These are phyloP conservation scores for Pinus taeda DNA, from an alignment of 75 land plant genomes.

Conservation along the genomic window DNA sequence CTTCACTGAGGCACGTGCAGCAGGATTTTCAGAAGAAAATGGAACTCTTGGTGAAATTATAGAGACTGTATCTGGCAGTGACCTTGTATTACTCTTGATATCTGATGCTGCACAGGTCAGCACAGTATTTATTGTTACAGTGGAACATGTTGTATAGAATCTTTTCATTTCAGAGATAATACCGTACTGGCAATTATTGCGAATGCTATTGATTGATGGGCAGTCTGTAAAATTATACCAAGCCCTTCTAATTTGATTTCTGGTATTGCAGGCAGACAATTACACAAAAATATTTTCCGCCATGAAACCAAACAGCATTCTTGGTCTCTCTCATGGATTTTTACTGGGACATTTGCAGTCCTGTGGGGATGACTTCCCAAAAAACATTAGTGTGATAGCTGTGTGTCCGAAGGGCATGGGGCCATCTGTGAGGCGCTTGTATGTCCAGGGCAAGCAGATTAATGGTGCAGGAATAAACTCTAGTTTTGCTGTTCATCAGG, in stretches of 20 bases:
- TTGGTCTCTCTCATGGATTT: conserved; percentile 97
- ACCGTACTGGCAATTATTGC: background rate
- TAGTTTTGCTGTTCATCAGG: conserved; percentile 99
- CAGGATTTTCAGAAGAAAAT: conserved; percentile 91
- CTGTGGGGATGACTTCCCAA: conserved; percentile 73
- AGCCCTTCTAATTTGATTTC: background rate
- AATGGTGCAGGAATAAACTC: conserved; percentile 99
- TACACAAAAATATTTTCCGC: conserved; percentile 83
- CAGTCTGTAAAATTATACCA: background rate
- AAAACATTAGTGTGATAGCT: conserved; percentile 94
- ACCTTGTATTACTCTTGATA: conserved; percentile 82
- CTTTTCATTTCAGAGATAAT: background rate
- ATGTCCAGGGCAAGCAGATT: conserved; percentile 96
- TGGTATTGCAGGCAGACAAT: conserved; percentile 78
- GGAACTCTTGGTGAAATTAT: conserved; percentile 92
- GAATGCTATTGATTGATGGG: background rate
- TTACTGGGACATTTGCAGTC: conserved; percentile 97
- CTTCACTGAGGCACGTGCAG: conserved; percentile 84
- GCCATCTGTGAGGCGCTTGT: conserved; percentile 92
- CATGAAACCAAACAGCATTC: conserved; percentile 93
- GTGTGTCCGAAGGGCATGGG: conserved; percentile 99
- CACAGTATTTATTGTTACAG: conserved; percentile 7
- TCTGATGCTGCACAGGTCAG: conserved; percentile 97
- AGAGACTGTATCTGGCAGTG: conserved; percentile 89
- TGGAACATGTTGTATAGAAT: background rate